phyloP scores from a whole-genome alignment of 345 rosid genomes.

The Punica granatum region DNA sequence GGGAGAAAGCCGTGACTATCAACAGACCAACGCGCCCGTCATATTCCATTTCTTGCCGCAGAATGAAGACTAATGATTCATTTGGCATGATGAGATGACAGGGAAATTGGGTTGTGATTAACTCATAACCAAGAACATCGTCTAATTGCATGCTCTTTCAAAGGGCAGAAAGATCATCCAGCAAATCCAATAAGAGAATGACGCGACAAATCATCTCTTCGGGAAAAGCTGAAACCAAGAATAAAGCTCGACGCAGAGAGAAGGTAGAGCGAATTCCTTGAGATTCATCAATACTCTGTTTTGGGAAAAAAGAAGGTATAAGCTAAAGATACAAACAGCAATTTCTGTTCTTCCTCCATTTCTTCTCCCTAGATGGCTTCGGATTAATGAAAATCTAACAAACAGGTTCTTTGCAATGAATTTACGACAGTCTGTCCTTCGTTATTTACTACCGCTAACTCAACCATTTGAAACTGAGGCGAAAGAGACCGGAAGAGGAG shows the following conservation, averaged over 20 bases:
- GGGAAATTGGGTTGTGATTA: no score
- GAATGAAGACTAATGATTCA: no score
- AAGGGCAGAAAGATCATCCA: no score
- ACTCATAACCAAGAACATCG: no score
- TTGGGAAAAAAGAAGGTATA: background rate
- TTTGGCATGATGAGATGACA: no score
- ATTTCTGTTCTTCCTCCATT: background rate
- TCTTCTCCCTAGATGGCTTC: background rate
- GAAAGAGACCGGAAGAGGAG: background rate
- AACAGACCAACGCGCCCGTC: no score
- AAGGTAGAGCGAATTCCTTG: background rate
- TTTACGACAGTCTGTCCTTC: background rate
- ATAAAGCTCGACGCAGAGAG: background rate
- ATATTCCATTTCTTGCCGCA: no score
- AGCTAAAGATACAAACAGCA: background rate
- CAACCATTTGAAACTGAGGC: background rate
- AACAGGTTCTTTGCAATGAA: background rate
- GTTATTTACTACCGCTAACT: background rate
- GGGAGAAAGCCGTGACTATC: no score
- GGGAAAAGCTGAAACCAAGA: background rate
- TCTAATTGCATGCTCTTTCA: no score
- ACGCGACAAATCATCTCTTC: no score
- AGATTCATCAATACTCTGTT: background rate
- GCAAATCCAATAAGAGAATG: no score
- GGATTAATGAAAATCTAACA: slow-evolving; percentile 1